Evolutionary conservation across 2,329 filamentous ascomycete genomes (phyloP), one percentile per base, ranked within the genome.

Genomic region (Claviceps pusilla): DNA sequence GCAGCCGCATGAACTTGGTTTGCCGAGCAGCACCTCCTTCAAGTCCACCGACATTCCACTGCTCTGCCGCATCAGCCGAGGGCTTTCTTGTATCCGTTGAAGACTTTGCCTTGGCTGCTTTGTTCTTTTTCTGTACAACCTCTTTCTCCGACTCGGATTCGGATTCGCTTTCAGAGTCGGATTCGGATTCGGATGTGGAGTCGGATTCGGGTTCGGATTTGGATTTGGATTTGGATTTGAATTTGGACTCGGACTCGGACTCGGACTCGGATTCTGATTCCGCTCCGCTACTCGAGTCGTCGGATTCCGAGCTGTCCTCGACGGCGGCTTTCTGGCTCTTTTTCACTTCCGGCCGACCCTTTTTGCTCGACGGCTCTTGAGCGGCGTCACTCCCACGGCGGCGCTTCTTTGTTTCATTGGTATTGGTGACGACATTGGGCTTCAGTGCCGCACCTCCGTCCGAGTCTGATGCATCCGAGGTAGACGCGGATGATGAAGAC

Each of bases 1-100:
- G 69, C 1, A 82, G 73, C 37, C 76, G 71, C 60, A 81, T 65
- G 57, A 80, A 81, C 66, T 82, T 82, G 57, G 69, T 67, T 60
- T 80, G 76, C 12, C 79, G 71, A 50, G 69, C 68, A 19, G 68
- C 60, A 28, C 74, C 76, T 37, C 79, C 79, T 43, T 72, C 73
- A 39, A 82, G 69, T 39, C 68, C 72, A 19, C 68, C 63, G 31
- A 79, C 75, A 57, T 79, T 77, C 77, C 77, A 80, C 57, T 73
- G 67, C 62, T 74, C 75, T 3, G 63, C 64, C 14, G 65, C 56
- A 19, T 59, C 53, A 3, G 59, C 35, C 10, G 57, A 42, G 6
- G 59, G 51, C 29, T 62, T 54, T 58, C 19, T 63, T 39, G 29
- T 24, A 24, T 24, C 24, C 24, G 59, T 58, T 42, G 60, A n/a